Conservation (phyloP, 495 filamentous ascomycete genomes). For the Lindgomyces ingoldianus region DNA sequence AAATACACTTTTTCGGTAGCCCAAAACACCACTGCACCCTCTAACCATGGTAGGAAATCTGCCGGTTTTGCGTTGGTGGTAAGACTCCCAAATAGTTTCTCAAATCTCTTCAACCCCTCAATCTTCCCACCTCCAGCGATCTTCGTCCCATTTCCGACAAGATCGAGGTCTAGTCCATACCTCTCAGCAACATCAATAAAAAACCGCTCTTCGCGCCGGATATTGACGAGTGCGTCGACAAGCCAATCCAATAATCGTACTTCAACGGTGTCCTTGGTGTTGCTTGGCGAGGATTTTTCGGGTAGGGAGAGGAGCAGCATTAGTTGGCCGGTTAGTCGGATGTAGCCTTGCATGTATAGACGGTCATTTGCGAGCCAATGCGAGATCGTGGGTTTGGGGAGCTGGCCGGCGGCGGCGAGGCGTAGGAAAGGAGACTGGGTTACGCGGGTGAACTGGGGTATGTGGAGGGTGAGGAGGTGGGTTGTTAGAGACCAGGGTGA, state of each 20-base stretch:
- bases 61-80: neutral
- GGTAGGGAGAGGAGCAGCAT: constrained; percentile 13
- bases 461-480: constrained; percentile 9
- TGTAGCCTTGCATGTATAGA: constrained; percentile 27
- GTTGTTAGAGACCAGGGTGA: constrained; percentile 6
- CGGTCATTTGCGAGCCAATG: constrained; percentile 27
- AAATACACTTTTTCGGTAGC: constrained; percentile 27
- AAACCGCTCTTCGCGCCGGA: constrained; percentile 19
- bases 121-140: constrained; percentile 13
- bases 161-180: constrained; percentile 20
- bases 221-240: constrained; percentile 26
- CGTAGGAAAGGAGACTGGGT: constrained; percentile 21
- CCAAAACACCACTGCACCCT: constrained; percentile 25
- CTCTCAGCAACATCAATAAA: constrained; percentile 19
- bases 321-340: constrained; percentile 16
- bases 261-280: neutral
- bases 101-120: constrained; percentile 20
- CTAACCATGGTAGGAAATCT: constrained; percentile 10
- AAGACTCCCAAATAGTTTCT: constrained; percentile 10
- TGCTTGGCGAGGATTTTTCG: neutral
- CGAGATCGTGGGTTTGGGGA: constrained; percentile 10
- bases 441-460: constrained; percentile 7
- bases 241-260: constrained; percentile 20
- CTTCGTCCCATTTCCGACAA: neutral
- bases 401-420: constrained; percentile 6